A percentile compares a stretch with the other conserved stretches of the same genome.
Conservation (phyloP, 1,284 basidiomycete species). For the Hymenochaete sp. region DNA sequence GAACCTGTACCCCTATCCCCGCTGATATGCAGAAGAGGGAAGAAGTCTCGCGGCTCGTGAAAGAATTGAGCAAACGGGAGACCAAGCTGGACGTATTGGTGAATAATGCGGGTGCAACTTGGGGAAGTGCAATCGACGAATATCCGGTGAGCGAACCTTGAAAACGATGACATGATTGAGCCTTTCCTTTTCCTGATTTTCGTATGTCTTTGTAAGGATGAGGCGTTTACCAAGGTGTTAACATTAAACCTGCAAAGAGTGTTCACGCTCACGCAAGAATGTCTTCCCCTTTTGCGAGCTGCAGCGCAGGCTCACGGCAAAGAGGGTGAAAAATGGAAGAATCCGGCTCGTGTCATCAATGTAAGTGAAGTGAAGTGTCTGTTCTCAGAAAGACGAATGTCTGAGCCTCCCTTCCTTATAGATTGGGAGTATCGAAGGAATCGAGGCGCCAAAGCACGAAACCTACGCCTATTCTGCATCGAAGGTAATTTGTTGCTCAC, state of each 20-base stretch:
- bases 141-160: constrained; percentile 44
- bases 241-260: constrained; percentile 63
- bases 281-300: constrained; percentile 50
- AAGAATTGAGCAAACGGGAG: constrained; percentile 45
- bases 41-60: constrained; percentile 47
- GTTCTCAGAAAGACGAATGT: not conserved
- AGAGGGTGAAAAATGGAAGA: constrained; percentile 30
- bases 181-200: too few relatives aligned
- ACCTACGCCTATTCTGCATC: constrained; percentile 65
- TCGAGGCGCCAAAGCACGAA: constrained; percentile 45
- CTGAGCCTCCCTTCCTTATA: constrained; percentile 22
- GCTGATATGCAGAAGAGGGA: constrained; percentile 53
- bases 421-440: constrained; percentile 60
- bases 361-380: constrained; percentile 34
- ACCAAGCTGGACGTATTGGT: constrained; percentile 51
- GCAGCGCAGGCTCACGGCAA: constrained; percentile 40
- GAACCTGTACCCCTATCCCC: constrained; percentile 48
- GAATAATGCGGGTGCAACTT: constrained; percentile 63
- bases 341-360: constrained; percentile 57
- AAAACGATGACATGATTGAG: too few relatives aligned
- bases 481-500: constrained; percentile 35
- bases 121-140: constrained; percentile 49
- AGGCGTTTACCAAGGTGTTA: constrained; percentile 50
- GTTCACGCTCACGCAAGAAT: constrained; percentile 61
- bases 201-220: constrained; percentile 38